phyloP scores from a whole-genome alignment of 2,329 filamentous ascomycete species.

The Diaporthe sp. region DNA sequence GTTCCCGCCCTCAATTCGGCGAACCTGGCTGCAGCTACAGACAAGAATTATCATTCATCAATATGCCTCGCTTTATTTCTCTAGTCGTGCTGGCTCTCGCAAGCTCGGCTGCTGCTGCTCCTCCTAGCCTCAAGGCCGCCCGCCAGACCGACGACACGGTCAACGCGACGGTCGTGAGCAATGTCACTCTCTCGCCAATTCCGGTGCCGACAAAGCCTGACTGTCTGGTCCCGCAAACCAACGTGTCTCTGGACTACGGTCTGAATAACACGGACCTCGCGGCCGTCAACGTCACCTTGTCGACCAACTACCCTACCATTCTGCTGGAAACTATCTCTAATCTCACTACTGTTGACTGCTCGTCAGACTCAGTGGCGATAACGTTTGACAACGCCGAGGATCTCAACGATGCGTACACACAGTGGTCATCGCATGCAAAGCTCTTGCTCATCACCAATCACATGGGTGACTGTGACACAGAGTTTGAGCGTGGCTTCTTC shows the following conservation, averaged over 20 bases:
- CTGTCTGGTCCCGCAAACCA: constrained; percentile 10
- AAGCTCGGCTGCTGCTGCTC: constrained; percentile 24
- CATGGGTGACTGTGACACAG: constrained; percentile 36
- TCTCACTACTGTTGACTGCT: constrained; percentile 31
- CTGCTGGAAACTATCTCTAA: constrained; percentile 35
- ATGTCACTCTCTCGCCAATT: constrained; percentile 33
- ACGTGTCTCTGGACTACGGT: constrained; percentile 32
- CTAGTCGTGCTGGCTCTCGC: constrained; percentile 32
- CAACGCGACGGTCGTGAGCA: constrained; percentile 27
- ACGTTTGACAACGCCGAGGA: constrained; percentile 30
- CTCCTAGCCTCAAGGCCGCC: constrained; percentile 1
- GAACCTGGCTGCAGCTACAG: neutral
- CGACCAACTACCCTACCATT: constrained; percentile 10
- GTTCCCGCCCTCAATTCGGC: neutral
- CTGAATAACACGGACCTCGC: constrained; percentile 20
- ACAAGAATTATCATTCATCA: too few species aligned
- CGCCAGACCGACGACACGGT: constrained; percentile 30
- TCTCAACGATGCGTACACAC: constrained; percentile 16
- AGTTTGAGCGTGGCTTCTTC: constrained; percentile 38
- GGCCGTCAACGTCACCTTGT: constrained; percentile 33
- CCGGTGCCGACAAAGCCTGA: constrained; percentile 3
- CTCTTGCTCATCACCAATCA: constrained; percentile 37
- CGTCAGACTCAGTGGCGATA: constrained; percentile 24
- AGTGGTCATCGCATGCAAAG: constrained; percentile 32
- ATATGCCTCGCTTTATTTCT: neutral